phyloP scores from a whole-genome alignment of 2,329 filamentous ascomycete species.

The Ceratocystis variospora region DNA sequence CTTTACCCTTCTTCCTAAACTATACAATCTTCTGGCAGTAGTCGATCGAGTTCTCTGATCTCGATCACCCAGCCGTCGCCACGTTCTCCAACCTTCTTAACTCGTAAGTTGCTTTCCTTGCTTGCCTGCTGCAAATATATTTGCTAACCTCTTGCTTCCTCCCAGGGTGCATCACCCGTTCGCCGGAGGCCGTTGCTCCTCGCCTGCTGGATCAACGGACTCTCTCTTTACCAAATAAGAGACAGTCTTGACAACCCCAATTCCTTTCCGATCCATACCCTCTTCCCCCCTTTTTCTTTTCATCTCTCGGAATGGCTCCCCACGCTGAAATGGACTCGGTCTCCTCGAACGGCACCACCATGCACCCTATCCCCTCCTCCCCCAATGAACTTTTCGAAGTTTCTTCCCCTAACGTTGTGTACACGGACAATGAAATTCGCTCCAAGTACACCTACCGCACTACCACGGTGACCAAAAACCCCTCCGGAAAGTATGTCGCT shows the following conservation, averaged over 20 bases:
- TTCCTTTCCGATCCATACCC: slow-evolving; percentile 17
- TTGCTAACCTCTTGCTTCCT: not conserved
- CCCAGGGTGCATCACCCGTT: slow-evolving; percentile 82
- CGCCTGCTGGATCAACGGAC: slow-evolving; percentile 69
- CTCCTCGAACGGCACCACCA: slow-evolving; percentile 36
- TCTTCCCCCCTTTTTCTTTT: slow-evolving; percentile 2
- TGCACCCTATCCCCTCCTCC: slow-evolving; percentile 26
- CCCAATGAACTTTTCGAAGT: slow-evolving; percentile 61
- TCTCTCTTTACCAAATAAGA: slow-evolving; percentile 45
- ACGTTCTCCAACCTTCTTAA: slow-evolving; percentile 98
- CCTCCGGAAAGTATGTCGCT: slow-evolving; percentile 64
- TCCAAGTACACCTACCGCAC: slow-evolving; percentile 96
- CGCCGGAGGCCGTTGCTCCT: slow-evolving; percentile 88
- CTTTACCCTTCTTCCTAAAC: not conserved
- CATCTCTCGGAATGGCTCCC: slow-evolving; percentile 58
- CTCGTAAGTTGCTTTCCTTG: slow-evolving; percentile 54
- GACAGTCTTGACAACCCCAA: slow-evolving; percentile 19
- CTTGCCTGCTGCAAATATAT: not conserved
- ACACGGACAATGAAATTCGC: slow-evolving; percentile 75
- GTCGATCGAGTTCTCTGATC: slow-evolving; percentile 18
- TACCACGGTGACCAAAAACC: slow-evolving; percentile 59
- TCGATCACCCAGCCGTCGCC: slow-evolving; percentile 25
- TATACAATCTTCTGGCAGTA: not conserved
- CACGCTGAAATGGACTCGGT: slow-evolving; percentile 55
- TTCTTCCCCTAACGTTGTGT: slow-evolving; percentile 80